Percentiles rank a stretch among this genome's conserved stretches.
phyloP scores from a whole-genome alignment of 1,284 basidiomycete genomes.

The Sphagnurus paluster region DNA sequence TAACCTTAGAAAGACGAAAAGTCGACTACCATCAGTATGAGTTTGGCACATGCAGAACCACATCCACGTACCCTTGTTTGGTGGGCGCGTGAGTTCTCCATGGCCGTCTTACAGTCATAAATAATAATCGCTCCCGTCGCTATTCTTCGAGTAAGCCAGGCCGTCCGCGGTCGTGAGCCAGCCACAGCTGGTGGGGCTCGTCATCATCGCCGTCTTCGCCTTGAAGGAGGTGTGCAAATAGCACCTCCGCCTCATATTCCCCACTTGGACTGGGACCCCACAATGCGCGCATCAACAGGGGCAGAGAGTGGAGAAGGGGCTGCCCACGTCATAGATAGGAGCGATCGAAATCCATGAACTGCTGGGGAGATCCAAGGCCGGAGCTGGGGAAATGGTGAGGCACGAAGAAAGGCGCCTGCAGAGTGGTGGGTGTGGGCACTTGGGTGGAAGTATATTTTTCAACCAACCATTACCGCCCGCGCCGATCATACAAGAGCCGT shows the following conservation, averaged over 20 bases:
- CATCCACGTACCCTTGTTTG: not conserved
- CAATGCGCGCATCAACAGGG: not conserved
- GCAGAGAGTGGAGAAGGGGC: not conserved
- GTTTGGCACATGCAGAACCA: not conserved
- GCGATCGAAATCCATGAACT: no score
- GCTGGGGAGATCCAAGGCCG: no score
- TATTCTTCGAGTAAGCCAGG: not conserved
- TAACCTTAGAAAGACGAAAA: not conserved
- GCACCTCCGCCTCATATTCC: not conserved
- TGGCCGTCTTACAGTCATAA: constrained; percentile 4
- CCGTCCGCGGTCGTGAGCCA: not conserved
- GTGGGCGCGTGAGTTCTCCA: constrained; percentile 2
- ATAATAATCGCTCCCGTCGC: constrained; percentile 1
- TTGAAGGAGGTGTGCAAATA: constrained; percentile 5
- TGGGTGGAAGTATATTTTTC: no score
- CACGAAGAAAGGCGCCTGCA: no score
- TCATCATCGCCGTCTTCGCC: constrained; percentile 7
- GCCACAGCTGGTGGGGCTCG: constrained; percentile 1
- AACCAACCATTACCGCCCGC: no score
- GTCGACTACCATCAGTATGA: not conserved
- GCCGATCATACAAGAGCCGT: no score
- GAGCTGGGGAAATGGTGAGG: constrained; percentile 4
- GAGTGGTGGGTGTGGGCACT: no score
- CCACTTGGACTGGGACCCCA: not conserved
- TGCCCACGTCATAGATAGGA: constrained; percentile 27